Evolutionary conservation across 257 asterid genomes (phyloP).

Genomic region (Rubia yunnanensis): DNA sequence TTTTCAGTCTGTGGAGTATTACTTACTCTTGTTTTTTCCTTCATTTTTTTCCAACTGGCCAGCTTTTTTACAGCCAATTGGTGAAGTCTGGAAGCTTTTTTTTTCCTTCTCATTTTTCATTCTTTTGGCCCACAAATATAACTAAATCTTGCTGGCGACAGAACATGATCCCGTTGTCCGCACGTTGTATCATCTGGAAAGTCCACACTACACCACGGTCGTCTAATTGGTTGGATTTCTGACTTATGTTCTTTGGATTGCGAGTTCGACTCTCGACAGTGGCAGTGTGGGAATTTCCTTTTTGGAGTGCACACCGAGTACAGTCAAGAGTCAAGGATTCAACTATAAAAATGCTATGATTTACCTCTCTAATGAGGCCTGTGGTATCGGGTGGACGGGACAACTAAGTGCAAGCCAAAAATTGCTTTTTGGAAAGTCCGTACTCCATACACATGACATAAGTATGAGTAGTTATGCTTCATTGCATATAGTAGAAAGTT

Average conservation of each 20-base stretch:
- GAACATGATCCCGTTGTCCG: background rate
- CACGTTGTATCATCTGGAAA: background rate
- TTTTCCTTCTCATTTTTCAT: background rate
- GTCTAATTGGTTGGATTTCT: background rate
- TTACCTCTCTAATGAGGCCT: too few species aligned
- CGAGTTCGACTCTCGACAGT: too few species aligned
- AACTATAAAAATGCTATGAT: too few species aligned
- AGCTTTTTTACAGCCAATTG: constrained; percentile 8
- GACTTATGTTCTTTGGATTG: too few species aligned
- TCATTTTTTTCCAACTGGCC: background rate
- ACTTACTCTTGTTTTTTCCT: background rate
- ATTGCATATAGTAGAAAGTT: background rate
- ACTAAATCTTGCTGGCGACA: constrained; percentile 9
- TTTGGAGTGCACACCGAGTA: too few species aligned
- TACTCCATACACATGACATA: too few species aligned
- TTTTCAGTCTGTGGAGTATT: background rate
- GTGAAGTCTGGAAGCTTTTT: background rate
- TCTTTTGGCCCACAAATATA: constrained; percentile 5
- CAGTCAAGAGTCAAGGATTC: too few species aligned
- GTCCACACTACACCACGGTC: background rate
- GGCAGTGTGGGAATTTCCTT: too few species aligned
- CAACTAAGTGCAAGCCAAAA: too few species aligned
- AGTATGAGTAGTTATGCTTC: too few species aligned
- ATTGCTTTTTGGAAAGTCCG: too few species aligned
- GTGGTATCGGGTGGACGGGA: too few species aligned